phyloP scores from a whole-genome alignment of 208 protist species.

The Trypanosoma avium region DNA sequence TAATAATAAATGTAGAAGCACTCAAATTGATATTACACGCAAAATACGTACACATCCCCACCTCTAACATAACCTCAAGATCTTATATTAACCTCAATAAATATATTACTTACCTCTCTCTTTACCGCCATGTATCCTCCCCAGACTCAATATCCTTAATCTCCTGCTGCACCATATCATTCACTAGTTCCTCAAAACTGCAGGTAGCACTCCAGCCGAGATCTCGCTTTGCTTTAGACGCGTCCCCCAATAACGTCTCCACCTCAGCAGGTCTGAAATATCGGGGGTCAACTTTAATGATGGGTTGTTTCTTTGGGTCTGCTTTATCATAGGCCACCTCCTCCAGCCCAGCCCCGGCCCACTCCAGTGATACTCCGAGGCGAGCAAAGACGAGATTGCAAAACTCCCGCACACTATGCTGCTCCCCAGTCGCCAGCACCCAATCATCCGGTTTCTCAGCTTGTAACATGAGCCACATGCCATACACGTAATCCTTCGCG shows the following conservation, averaged over 20 bases:
- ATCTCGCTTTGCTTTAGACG: slow-evolving; percentile 82
- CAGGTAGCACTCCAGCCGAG: slow-evolving; percentile 72
- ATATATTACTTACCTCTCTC: background rate
- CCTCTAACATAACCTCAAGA: too few relatives aligned
- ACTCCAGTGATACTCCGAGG: slow-evolving; percentile 66
- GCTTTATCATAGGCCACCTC: slow-evolving; percentile 77
- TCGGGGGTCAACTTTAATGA: slow-evolving; percentile 66
- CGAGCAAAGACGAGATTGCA: slow-evolving; percentile 68
- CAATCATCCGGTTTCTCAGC: slow-evolving; percentile 88
- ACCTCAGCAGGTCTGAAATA: slow-evolving; percentile 97
- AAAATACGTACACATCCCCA: background rate
- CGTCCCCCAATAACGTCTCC: slow-evolving; percentile 91
- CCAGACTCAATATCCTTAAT: slow-evolving; percentile 28
- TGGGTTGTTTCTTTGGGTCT: slow-evolving; percentile 18
- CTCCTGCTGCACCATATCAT: slow-evolving; percentile 49
- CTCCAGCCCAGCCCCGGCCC: slow-evolving; percentile 81
- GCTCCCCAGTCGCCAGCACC: slow-evolving; percentile 93
- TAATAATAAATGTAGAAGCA: background rate
- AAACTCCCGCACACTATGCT: slow-evolving; percentile 90
- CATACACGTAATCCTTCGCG: slow-evolving; percentile 91
- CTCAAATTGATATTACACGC: too few relatives aligned
- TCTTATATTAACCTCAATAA: too few relatives aligned
- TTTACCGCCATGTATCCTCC: slow-evolving; percentile 21
- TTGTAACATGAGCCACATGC: slow-evolving; percentile 97
- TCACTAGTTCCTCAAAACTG: slow-evolving; percentile 49